These are phyloP conservation scores for Saccharomycopsis vini DNA, from an alignment of 805 yeast species.

Conservation along the genomic window DNA sequence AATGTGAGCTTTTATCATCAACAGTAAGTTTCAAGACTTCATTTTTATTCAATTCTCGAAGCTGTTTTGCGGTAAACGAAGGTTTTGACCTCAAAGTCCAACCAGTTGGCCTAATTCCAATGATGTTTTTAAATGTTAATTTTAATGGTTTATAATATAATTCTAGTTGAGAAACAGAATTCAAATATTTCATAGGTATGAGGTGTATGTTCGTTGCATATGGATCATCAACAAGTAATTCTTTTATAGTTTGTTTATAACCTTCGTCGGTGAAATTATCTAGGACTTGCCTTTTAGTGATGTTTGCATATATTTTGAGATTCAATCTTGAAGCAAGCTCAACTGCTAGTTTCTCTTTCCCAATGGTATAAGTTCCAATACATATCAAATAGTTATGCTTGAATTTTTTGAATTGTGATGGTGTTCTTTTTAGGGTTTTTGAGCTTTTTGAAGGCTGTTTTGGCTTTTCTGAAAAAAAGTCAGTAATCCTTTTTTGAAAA, in stretches of 20 bases:
- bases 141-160: conserved; percentile 41
- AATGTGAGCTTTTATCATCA: conserved; percentile 4
- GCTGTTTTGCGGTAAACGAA: conserved; percentile 5
- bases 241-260: neutral
- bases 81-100: conserved; percentile 53
- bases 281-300: conserved; percentile 39
- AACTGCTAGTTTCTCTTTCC: conserved; percentile 81
- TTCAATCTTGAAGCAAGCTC: conserved; percentile 44
- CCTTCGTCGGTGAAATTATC: conserved; percentile 28
- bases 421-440: no score
- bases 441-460: neutral
- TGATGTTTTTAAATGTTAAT: conserved; percentile 44
- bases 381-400: conserved; percentile 41
- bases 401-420: neutral
- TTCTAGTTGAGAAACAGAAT: conserved; percentile 24
- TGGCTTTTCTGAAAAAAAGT: conserved; percentile 22
- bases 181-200: conserved; percentile 45
- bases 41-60: conserved; percentile 9
- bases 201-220: conserved; percentile 54
- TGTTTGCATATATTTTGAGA: conserved; percentile 46
- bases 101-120: conserved; percentile 85
- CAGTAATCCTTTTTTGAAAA: conserved; percentile 29
- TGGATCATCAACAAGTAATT: conserved; percentile 34
- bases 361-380: conserved; percentile 86
- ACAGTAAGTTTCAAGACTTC: neutral